Conservation (phyloP, 345 rosid genomes). For the Euphorbia lathyris region DNA sequence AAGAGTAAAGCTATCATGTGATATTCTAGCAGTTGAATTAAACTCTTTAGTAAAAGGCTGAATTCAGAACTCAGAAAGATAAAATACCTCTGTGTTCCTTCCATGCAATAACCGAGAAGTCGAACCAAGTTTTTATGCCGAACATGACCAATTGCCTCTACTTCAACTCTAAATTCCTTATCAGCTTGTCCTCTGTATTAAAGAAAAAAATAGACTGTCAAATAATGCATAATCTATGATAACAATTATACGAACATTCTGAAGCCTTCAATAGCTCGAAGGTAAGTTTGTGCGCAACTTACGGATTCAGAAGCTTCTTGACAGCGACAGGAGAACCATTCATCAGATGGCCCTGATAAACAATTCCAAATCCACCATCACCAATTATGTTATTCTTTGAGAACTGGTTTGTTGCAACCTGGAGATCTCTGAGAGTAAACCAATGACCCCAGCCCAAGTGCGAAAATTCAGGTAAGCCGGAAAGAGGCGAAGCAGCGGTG, state of each 20-base stretch:
- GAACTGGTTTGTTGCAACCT: conserved; percentile 72
- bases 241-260: neutral
- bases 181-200: conserved; percentile 86
- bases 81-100: conserved; percentile 86
- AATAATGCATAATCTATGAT: neutral
- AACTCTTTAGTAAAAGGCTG: neutral
- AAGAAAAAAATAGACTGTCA: neutral
- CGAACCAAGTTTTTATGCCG: conserved; percentile 95
- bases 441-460: conserved; percentile 98
- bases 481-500: conserved; percentile 69
- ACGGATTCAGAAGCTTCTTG: conserved; percentile 94
- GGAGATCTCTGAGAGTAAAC: conserved; percentile 93
- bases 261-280: neutral
- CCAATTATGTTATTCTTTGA: conserved; percentile 82
- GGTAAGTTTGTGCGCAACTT: conserved; percentile 29
- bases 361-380: conserved; percentile 97
- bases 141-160: conserved; percentile 95
- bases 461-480: conserved; percentile 82
- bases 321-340: conserved; percentile 86
- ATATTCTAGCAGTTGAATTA: neutral
- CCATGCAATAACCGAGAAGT: conserved; percentile 92
- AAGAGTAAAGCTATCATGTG: neutral
- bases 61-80: conserved; percentile 6
- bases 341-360: conserved; percentile 66
- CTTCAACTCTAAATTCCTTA: conserved; percentile 94